Conservation (phyloP, 768 basidiomycete genomes). For the Kondoa malvinella region DNA sequence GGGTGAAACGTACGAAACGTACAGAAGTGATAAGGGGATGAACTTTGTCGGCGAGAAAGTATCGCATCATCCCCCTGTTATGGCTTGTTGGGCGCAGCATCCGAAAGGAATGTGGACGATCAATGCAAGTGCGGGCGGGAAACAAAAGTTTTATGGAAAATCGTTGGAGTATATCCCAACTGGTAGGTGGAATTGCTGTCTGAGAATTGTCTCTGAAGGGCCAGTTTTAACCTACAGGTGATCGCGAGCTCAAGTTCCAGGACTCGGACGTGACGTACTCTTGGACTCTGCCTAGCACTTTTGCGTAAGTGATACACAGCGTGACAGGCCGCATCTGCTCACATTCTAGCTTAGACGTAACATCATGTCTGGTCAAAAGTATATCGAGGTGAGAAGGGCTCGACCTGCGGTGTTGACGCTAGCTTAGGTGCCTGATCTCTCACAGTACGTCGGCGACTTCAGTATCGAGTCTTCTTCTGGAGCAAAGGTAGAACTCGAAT, state of each 20-base stretch:
- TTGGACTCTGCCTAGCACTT: constrained; percentile 20
- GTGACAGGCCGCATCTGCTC: constrained; percentile 5
- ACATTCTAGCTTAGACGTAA: constrained; percentile 13
- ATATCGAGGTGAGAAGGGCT: constrained; percentile 25
- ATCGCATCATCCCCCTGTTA: constrained; percentile 60
- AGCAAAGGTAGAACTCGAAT: constrained; percentile 68
- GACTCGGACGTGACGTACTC: constrained; percentile 18
- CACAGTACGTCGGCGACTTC: not conserved
- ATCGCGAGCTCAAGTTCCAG: constrained; percentile 18
- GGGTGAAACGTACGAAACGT: constrained; percentile 90
- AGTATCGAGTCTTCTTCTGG: constrained; percentile 33
- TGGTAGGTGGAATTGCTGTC: not conserved
- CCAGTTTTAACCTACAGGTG: not conserved
- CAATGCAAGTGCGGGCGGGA: constrained; percentile 16
- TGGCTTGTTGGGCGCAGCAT: constrained; percentile 21
- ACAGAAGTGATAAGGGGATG: constrained; percentile 51
- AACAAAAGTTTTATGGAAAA: constrained; percentile 26
- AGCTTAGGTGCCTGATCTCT: no score
- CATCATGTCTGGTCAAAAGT: constrained; percentile 25
- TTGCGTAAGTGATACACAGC: not conserved
- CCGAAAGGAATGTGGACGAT: constrained; percentile 18
- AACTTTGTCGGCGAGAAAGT: constrained; percentile 59
- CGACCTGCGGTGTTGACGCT: no score
- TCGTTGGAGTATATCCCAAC: not conserved
- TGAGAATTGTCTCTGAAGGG: not conserved